These are phyloP conservation scores for Cladophialophora bantiana DNA, from an alignment of 2,329 filamentous ascomycete species.

Conservation along the genomic window DNA sequence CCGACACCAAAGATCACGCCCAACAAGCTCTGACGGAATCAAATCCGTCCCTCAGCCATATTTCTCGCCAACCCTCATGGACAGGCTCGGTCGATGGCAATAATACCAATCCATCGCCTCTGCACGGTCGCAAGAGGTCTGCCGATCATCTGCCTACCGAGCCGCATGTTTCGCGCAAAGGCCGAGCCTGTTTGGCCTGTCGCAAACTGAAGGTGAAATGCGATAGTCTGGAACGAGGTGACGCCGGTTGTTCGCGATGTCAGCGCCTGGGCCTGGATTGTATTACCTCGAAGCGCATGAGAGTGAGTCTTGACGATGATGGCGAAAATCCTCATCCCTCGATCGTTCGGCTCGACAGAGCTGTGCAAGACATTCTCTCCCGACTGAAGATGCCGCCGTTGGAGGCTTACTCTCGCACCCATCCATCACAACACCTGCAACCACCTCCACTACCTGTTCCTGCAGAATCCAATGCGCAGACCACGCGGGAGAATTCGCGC, in stretches of 20 bases:
- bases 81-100: conserved; percentile 24
- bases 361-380: conserved; percentile 39
- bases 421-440: conserved; percentile 20
- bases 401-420: conserved; percentile 32
- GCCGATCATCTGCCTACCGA: conserved; percentile 36
- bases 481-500: conserved; percentile 39
- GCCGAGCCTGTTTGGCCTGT: conserved; percentile 40
- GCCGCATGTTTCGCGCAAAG: conserved; percentile 38
- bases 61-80: conserved; percentile 32
- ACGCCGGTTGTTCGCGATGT: conserved; percentile 40
- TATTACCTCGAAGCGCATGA: conserved; percentile 38
- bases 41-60: conserved; percentile 24
- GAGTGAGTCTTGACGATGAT: conserved; percentile 39
- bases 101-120: conserved; percentile 13
- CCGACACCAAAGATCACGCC: conserved; percentile 22
- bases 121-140: conserved; percentile 34
- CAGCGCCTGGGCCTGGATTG: conserved; percentile 40
- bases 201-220: conserved; percentile 42
- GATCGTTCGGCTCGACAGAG: conserved; percentile 38
- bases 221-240: conserved; percentile 39
- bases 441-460: conserved; percentile 11
- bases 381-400: conserved; percentile 38
- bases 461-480: conserved; percentile 33
- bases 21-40: conserved; percentile 20
- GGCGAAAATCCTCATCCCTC: conserved; percentile 36